phyloP scores from a whole-genome alignment of 768 basidiomycete species.

The Tremella mesenterica region DNA sequence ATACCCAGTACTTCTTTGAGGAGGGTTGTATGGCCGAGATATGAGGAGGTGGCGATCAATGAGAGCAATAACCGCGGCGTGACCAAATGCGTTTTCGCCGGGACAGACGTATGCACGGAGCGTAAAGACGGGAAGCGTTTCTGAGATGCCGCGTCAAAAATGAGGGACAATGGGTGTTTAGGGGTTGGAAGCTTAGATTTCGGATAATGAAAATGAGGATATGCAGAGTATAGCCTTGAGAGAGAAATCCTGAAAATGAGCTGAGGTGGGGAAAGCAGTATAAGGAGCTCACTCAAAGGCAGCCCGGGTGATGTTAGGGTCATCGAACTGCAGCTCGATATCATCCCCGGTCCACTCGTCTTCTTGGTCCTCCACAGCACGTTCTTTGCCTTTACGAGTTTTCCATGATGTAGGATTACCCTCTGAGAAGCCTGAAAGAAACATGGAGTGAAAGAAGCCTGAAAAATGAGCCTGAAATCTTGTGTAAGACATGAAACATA shows the following conservation, averaged over 20 bases:
- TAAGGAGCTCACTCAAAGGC: slow-evolving; percentile 70
- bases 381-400: slow-evolving; percentile 19
- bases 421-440: slow-evolving; percentile 51
- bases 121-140: slow-evolving; percentile 46
- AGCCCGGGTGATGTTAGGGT: slow-evolving; percentile 77
- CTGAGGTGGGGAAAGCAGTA: neutral
- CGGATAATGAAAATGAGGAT: slow-evolving; percentile 63
- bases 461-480: slow-evolving; percentile 5
- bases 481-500: slow-evolving; percentile 43
- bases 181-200: slow-evolving; percentile 59
- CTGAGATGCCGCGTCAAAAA: slow-evolving; percentile 29
- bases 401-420: neutral
- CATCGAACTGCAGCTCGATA: slow-evolving; percentile 67
- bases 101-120: slow-evolving; percentile 41
- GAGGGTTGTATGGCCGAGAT: slow-evolving; percentile 69
- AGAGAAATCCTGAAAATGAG: slow-evolving; percentile 60
- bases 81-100: slow-evolving; percentile 60
- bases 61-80: slow-evolving; percentile 75
- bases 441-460: slow-evolving; percentile 83
- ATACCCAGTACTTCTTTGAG: slow-evolving; percentile 65
- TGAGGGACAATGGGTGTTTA: slow-evolving; percentile 55
- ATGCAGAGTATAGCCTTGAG: slow-evolving; percentile 75
- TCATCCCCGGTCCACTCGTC: slow-evolving; percentile 47
- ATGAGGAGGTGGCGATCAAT: slow-evolving; percentile 75
- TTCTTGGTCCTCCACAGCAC: slow-evolving; percentile 6